Conservation (phyloP, 208 protist genomes). For the Entamoeba histolytica region DNA sequence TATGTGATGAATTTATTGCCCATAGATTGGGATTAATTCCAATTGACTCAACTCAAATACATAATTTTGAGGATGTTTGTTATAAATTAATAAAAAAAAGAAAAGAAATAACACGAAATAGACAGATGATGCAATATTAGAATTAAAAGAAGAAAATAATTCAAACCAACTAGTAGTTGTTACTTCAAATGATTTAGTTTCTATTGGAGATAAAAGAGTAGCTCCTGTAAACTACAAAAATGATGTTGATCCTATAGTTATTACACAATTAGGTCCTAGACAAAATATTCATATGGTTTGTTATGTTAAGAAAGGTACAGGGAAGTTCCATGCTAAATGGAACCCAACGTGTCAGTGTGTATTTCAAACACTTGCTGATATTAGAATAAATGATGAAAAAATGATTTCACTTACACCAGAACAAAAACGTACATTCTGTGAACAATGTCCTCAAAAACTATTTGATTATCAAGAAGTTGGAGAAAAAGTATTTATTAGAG, state of each 20-base stretch:
- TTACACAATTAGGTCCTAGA: not conserved
- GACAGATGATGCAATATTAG: not conserved
- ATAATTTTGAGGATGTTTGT: not conserved
- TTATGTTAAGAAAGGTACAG: not conserved
- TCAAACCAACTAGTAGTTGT: not conserved
- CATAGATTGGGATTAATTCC: constrained; percentile 87
- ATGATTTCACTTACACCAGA: not conserved
- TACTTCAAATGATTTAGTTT: not conserved
- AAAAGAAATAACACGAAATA: not conserved
- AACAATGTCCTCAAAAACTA: not conserved
- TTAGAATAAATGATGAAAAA: not conserved
- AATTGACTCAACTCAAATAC: not conserved
- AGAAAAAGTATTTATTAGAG: not conserved
- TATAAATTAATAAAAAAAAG: no score
- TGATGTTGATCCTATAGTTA: not conserved
- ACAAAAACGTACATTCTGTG: not conserved
- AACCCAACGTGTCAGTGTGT: not conserved
- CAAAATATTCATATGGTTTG: not conserved
- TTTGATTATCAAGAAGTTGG: not conserved
- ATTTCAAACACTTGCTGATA: not conserved
- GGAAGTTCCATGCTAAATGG: not conserved
- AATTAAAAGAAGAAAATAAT: not conserved
- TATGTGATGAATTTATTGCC: constrained; percentile 87
- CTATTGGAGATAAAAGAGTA: not conserved
- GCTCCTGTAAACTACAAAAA: not conserved